These are phyloP conservation scores for Chrysanthemum lavandulifolium DNA, from an alignment of 129 eudicot genomes.

Conservation along the genomic window DNA sequence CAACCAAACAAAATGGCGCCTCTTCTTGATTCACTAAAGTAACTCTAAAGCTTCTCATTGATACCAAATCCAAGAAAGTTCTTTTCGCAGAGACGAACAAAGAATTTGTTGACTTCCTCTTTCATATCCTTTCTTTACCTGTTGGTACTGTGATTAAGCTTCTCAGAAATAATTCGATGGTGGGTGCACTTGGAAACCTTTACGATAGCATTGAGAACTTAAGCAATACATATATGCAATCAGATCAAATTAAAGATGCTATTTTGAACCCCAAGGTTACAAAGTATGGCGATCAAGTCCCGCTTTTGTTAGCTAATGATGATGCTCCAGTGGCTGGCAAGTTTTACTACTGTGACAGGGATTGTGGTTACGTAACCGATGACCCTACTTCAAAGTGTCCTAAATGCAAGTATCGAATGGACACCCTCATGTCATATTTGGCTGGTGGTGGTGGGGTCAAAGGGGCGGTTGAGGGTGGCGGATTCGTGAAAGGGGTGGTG, in stretches of 20 bases:
- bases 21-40: slow-evolving; percentile 16
- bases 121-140: slow-evolving; percentile 32
- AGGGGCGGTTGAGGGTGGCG: no score
- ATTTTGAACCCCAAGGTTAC: slow-evolving; percentile 34
- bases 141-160: slow-evolving; percentile 34
- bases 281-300: slow-evolving; percentile 1
- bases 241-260: slow-evolving; percentile 19
- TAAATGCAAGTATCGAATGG: no score
- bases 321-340: not conserved
- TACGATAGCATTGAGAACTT: slow-evolving; percentile 35
- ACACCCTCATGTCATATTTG: no score
- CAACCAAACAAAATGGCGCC: slow-evolving; percentile 18
- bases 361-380: no score
- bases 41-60: slow-evolving; percentile 41
- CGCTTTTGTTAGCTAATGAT: slow-evolving; percentile 20
- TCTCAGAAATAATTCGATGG: slow-evolving; percentile 30
- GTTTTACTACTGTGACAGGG: no score
- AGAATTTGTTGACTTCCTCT: slow-evolving; percentile 32
- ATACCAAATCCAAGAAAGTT: slow-evolving; percentile 34
- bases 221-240: slow-evolving; percentile 15
- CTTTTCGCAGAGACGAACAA: slow-evolving; percentile 46
- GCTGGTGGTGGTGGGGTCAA: not conserved
- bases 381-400: slow-evolving; percentile 5
- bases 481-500: no score
- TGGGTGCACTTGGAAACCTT: slow-evolving; percentile 34